phyloP scores from a whole-genome alignment of 2,329 filamentous ascomycete species.

The Botrytis byssoidea region DNA sequence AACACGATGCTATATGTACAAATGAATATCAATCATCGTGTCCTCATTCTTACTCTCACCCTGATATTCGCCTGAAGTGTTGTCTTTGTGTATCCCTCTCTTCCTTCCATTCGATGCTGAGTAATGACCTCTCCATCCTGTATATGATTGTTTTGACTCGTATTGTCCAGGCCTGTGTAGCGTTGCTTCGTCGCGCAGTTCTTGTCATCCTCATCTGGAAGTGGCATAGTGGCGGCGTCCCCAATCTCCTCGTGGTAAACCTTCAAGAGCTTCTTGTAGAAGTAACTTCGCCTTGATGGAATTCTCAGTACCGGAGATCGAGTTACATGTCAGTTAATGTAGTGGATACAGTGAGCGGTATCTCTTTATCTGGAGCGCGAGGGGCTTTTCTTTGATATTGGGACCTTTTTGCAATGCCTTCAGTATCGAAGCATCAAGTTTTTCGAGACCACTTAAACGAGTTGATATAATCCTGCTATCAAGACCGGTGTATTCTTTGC shows the following conservation, averaged over 20 bases:
- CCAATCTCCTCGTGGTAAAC: conserved; percentile 89
- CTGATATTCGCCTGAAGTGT: background rate
- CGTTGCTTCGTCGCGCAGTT: conserved; percentile 39
- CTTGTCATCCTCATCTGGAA: conserved; percentile 91
- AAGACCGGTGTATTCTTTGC: background rate
- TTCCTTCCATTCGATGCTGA: background rate
- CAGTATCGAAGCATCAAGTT: rapidly evolving
- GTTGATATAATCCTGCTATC: background rate
- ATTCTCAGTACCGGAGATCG: background rate
- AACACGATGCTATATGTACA: background rate
- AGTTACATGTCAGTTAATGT: background rate
- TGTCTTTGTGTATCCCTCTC: background rate
- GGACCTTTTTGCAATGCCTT: background rate
- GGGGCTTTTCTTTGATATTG: background rate
- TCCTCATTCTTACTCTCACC: background rate
- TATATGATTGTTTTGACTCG: no score
- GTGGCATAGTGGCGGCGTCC: conserved; percentile 73
- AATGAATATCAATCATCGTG: background rate
- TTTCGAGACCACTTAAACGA: background rate
- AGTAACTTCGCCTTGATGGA: background rate
- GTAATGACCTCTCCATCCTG: background rate
- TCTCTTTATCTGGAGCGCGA: background rate
- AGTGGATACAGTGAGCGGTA: background rate
- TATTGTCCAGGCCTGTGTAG: background rate
- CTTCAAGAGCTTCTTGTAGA: conserved; percentile 58